These are phyloP conservation scores for Schizochytrium sp. DNA, from an alignment of 108 stramenopile species.

Conservation along the genomic window DNA sequence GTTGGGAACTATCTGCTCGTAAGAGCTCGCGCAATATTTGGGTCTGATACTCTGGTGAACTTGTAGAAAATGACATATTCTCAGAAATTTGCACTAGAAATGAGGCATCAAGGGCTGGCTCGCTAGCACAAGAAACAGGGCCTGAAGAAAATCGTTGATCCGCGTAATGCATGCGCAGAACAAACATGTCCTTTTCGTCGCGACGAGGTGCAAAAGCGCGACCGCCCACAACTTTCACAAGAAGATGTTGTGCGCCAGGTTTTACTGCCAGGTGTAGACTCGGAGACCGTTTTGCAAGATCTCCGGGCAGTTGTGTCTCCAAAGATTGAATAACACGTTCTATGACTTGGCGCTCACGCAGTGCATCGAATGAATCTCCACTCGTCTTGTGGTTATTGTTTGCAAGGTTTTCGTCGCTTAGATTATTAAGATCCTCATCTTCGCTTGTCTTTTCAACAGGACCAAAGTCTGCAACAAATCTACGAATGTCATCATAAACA, in stretches of 20 bases:
- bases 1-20: neutral
- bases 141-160: neutral
- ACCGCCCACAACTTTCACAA: neutral
- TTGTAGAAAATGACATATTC: neutral
- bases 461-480: conserved; percentile 18
- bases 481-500: conserved; percentile 49
- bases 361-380: neutral
- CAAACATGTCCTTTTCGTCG: neutral
- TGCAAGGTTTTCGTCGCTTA: too few species aligned
- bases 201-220: neutral
- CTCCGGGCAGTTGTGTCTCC: neutral
- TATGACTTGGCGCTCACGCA: conserved; percentile 40
- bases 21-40: neutral
- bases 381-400: too few species aligned
- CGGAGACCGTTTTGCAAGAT: neutral
- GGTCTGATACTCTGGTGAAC: neutral
- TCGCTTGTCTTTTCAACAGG: neutral
- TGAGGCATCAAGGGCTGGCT: conserved; percentile 12
- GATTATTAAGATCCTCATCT: neutral
- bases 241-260: neutral
- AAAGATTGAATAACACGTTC: neutral
- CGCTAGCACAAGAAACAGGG: neutral
- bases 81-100: conserved; percentile 2
- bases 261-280: neutral
- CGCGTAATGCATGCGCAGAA: conserved; percentile 25